These are phyloP conservation scores for Hymenochaete sp. DNA, from an alignment of 1,284 basidiomycete genomes.

Conservation along the genomic window DNA sequence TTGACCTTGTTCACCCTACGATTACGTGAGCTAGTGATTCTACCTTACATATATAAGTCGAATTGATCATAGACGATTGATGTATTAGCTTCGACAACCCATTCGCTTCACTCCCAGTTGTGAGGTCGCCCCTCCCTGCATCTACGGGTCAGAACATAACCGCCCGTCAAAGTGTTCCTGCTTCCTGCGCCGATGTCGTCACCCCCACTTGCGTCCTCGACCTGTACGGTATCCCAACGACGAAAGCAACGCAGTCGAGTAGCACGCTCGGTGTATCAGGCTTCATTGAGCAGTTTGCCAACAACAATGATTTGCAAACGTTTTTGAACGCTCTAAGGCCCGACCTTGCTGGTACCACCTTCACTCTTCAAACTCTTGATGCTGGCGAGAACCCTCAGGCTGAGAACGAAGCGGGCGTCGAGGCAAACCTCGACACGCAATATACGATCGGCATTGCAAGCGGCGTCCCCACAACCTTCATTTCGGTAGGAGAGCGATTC, in stretches of 20 bases:
- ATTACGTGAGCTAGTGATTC: conserved; percentile 15
- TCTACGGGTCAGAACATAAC: conserved; percentile 8
- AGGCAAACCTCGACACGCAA: conserved; percentile 31
- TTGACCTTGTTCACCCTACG: conserved; percentile 26
- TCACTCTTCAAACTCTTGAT: conserved; percentile 19
- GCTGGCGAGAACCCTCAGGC: conserved; percentile 21
- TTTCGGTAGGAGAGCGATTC: conserved; percentile 20
- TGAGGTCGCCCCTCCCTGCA: conserved; percentile 8
- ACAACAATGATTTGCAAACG: conserved; percentile 17
- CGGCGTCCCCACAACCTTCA: conserved; percentile 21
- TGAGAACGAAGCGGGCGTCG: conserved; percentile 21
- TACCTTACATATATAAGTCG: neutral
- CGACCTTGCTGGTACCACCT: conserved; percentile 18
- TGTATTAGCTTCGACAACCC: conserved; percentile 14
- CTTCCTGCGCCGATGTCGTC: conserved; percentile 14
- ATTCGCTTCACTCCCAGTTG: conserved; percentile 12
- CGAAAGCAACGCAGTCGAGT: conserved; percentile 17
- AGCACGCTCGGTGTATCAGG: conserved; percentile 20
- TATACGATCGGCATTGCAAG: conserved; percentile 29
- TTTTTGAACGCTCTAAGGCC: conserved; percentile 17
- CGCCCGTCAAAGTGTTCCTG: conserved; percentile 7
- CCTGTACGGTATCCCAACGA: conserved; percentile 20
- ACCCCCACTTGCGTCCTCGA: conserved; percentile 19
- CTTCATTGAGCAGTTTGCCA: conserved; percentile 21
- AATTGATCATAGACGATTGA: neutral